phyloP scores from a whole-genome alignment of 345 rosid species.

The Eucalyptus sp. region DNA sequence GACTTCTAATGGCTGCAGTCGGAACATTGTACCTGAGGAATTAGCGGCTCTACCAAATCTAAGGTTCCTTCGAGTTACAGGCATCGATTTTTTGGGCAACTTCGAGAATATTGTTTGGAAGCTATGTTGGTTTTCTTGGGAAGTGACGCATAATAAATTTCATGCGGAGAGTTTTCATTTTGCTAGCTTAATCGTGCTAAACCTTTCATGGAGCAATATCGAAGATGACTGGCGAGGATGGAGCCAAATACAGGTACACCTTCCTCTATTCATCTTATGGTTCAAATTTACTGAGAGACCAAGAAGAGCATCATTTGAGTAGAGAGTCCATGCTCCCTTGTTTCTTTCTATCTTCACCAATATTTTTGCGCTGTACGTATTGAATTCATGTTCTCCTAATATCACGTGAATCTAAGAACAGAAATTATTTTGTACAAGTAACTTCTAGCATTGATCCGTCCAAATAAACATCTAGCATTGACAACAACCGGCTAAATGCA shows the following conservation, averaged over 20 bases:
- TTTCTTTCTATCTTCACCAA: not conserved
- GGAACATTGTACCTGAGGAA: accelerated
- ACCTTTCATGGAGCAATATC: not conserved
- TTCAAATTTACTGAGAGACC: not conserved
- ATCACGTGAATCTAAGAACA: not conserved
- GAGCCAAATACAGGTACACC: not conserved
- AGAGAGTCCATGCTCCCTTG: not conserved
- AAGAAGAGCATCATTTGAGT: not conserved
- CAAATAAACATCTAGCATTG: not conserved
- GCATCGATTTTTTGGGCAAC: not conserved
- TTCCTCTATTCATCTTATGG: not conserved
- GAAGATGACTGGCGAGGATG: not conserved
- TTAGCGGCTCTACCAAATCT: not conserved
- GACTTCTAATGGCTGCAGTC: not conserved
- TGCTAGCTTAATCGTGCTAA: not conserved
- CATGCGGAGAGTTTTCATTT: not conserved
- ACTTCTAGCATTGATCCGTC: too few relatives aligned
- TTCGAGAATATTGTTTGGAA: not conserved
- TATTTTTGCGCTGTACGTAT: not conserved
- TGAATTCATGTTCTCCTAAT: not conserved
- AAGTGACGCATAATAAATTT: not conserved
- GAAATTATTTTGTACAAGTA: not conserved
- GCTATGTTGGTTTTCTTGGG: not conserved
- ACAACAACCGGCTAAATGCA: not conserved
- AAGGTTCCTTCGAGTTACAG: not conserved